Conservation (phyloP, 192 early-diverging fungal species). For the Linderina pennispora region DNA sequence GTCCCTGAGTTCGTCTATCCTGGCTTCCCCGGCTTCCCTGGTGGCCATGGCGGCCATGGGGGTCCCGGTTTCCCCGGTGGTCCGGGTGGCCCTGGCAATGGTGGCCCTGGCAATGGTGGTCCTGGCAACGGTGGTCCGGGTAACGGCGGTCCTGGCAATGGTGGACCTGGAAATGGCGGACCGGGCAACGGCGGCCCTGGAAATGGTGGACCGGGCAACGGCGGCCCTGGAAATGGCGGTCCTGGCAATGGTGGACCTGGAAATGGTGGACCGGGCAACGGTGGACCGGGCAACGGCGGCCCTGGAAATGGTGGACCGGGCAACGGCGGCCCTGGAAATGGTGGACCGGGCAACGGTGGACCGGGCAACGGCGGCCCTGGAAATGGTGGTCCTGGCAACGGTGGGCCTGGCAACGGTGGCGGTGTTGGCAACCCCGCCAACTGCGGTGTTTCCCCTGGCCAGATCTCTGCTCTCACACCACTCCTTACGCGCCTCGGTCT, state of each 20-base stretch:
- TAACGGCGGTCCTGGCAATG: slow-evolving; percentile 2
- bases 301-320: background rate
- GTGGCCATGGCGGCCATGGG: background rate
- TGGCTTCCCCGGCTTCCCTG: background rate
- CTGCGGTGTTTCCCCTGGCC: slow-evolving; percentile 31
- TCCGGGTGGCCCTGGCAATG: background rate
- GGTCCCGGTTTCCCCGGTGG: slow-evolving; percentile 2
- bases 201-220: no score
- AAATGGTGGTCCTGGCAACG: background rate
- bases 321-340: background rate
- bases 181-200: slow-evolving; percentile 4
- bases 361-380: background rate
- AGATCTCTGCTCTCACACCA: slow-evolving; percentile 41
- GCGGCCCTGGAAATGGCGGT: slow-evolving; percentile 5
- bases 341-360: background rate
- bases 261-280: background rate
- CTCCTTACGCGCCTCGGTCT: slow-evolving; percentile 35
- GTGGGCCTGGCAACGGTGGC: slow-evolving; percentile 4
- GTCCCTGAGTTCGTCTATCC: slow-evolving; percentile 1
- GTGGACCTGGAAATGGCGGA: slow-evolving; percentile 7
- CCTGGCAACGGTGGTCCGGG: slow-evolving; percentile 4
- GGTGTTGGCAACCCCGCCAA: slow-evolving; percentile 9
- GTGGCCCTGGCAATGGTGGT: background rate
- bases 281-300: slow-evolving; percentile 1
- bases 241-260: background rate